phyloP scores from a whole-genome alignment of 768 basidiomycete species.

The Pleurotus salmoneostramineus region DNA sequence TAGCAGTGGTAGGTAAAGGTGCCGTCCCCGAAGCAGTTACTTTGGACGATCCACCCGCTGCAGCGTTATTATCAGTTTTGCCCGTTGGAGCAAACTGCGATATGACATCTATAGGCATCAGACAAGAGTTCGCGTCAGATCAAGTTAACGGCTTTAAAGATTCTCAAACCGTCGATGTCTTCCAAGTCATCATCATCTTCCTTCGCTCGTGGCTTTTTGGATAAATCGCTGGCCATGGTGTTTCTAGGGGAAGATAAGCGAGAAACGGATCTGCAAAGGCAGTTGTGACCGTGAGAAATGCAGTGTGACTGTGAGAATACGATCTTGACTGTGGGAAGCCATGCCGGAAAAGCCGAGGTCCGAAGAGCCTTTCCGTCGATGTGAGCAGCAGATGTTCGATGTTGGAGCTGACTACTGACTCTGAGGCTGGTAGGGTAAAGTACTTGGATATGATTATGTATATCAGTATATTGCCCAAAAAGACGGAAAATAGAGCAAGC shows the following conservation, averaged over 20 bases:
- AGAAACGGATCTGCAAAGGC: too few species aligned
- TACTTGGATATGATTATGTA: too few species aligned
- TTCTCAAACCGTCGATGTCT: constrained; percentile 53
- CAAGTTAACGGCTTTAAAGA: constrained; percentile 6
- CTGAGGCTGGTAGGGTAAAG: too few species aligned
- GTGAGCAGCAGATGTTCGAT: too few species aligned
- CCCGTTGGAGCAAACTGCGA: constrained; percentile 32
- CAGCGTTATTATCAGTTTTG: constrained; percentile 9
- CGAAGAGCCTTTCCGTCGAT: too few species aligned
- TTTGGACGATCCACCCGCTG: not conserved
- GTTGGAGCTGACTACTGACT: too few species aligned
- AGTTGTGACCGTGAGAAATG: too few species aligned
- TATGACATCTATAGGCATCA: constrained; percentile 34
- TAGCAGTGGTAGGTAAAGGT: constrained; percentile 26
- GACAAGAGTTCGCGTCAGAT: not conserved
- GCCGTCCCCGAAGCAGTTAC: constrained; percentile 21
- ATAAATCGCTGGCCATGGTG: not conserved
- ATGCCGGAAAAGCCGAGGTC: too few species aligned
- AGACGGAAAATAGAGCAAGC: too few species aligned
- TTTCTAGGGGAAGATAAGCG: not conserved
- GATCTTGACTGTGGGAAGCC: too few species aligned
- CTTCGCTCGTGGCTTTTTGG: constrained; percentile 8
- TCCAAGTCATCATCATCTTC: constrained; percentile 55
- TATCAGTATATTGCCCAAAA: too few species aligned
- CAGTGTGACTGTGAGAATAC: too few species aligned